Conservation (phyloP, 306 rosid species). For the Purshia tridentata region DNA sequence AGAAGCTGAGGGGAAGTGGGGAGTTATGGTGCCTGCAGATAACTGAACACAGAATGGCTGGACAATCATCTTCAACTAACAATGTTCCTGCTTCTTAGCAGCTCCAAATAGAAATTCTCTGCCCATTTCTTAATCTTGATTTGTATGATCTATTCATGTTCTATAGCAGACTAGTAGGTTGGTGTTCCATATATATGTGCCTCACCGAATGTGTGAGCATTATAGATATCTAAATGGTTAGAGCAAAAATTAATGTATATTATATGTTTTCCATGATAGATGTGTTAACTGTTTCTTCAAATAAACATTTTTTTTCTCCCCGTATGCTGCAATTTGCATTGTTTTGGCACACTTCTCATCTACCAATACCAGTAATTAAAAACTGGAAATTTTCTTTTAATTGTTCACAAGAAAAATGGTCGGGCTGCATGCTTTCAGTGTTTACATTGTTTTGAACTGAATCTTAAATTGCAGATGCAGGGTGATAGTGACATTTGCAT, state of each 20-base stretch:
- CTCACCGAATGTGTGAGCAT: constrained; percentile 14
- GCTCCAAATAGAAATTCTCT: neutral
- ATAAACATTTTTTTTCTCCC: neutral
- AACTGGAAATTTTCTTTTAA: neutral
- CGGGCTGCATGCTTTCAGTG: no score
- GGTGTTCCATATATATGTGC: constrained; percentile 6
- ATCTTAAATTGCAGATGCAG: no score
- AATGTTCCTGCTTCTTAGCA: constrained; percentile 16
- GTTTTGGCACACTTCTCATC: neutral
- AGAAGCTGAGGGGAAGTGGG: constrained; percentile 69
- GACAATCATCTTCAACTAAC: constrained; percentile 20
- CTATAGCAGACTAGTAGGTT: constrained; percentile 13
- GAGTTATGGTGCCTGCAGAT: constrained; percentile 45
- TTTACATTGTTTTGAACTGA: no score
- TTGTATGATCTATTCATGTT: constrained; percentile 10
- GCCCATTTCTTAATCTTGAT: constrained; percentile 6
- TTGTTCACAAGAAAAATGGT: no score
- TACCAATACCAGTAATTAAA: neutral
- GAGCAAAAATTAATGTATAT: constrained; percentile 18
- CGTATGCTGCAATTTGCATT: neutral
- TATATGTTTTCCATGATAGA: constrained; percentile 4
- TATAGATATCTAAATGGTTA: constrained; percentile 19
- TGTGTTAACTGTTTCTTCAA: constrained; percentile 10
- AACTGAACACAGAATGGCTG: constrained; percentile 49
- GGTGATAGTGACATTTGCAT: no score